Evolutionary conservation across 208 protist species (phyloP).

Genomic region (Crithidia bombi): DNA sequence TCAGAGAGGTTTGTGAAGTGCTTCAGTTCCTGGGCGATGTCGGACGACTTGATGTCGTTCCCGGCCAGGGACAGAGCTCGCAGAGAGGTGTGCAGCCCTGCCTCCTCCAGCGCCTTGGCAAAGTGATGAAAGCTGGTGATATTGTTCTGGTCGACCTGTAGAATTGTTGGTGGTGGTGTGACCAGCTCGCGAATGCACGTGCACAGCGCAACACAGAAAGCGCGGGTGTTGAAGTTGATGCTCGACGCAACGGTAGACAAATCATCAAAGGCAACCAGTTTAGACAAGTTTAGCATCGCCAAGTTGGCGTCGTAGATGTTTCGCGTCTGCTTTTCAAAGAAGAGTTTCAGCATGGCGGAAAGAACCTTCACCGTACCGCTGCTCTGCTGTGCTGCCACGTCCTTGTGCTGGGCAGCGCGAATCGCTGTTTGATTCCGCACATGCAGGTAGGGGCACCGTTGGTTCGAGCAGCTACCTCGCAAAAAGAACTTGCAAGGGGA

Average conservation of each 20-base stretch:
- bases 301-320: slow-evolving; percentile 60
- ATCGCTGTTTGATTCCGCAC: slow-evolving; percentile 45
- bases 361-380: slow-evolving; percentile 47
- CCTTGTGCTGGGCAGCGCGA: slow-evolving; percentile 26
- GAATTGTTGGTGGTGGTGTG: slow-evolving; percentile 59
- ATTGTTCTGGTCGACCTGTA: slow-evolving; percentile 67
- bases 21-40: slow-evolving; percentile 56
- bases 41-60: slow-evolving; percentile 63
- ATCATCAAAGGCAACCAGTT: slow-evolving; percentile 56
- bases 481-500: slow-evolving; percentile 75
- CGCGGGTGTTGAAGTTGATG: slow-evolving; percentile 87
- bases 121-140: slow-evolving; percentile 71
- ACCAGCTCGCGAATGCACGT: slow-evolving; percentile 68
- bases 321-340: slow-evolving; percentile 87
- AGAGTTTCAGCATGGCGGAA: slow-evolving; percentile 83
- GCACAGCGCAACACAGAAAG: slow-evolving; percentile 83
- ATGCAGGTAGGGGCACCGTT: slow-evolving; percentile 76
- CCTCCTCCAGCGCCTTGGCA: slow-evolving; percentile 60
- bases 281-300: slow-evolving; percentile 64
- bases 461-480: slow-evolving; percentile 73
- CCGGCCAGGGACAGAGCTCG: slow-evolving; percentile 63
- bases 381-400: slow-evolving; percentile 11
- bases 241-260: slow-evolving; percentile 53
- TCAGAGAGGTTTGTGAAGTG: slow-evolving; percentile 69
- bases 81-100: slow-evolving; percentile 59